Base-by-base conservation (phyloP, 257 asterid species). In the Solanum chilense region DNA sequence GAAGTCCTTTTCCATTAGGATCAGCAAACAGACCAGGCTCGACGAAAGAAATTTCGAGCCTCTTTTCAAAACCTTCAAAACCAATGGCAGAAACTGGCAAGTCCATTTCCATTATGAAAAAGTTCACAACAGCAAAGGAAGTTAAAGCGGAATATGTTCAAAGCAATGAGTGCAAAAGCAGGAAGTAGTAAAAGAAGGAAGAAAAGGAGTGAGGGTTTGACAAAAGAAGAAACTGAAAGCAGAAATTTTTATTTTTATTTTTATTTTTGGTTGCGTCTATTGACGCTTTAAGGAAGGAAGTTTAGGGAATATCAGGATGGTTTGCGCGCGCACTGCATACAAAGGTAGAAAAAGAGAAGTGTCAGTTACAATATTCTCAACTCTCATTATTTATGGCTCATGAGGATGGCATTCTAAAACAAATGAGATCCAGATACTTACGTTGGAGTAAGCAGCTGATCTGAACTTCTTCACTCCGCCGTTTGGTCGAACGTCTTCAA, bases 361-460 rank as follows among this genome's bases (percentile, higher is more conserved):
- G 49, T 90, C 70, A 90, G 85, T 47, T 18, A 47, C 68, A 47
- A 80, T 29, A 80, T 47, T 25, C 44, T 29, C 39, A 29, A 52
- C 18, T 47, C 42, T 47, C 85, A 47, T 80, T 78, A 45, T 35
- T 20, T 31, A 29, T 6, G 41, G 37, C 42, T 20, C 27, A 52
- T 39, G 5, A 52, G 52, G 15, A 52, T 39, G 5, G 75, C 42
- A 14, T 14, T 14, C 6, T 2, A n/a, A 76, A 18, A 25, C 56
- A 82, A 45, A 81, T 7, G 16, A 83, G 68, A 86, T 42, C 83
- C 11, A 73, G 44, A 86, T 66, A 86, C 94, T 90, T 88, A 95
- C 98, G 97, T 95, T 95, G 92, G 98, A 94, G 98, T 95, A 95
- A 1, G 98, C 97, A 94, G 98, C 98, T 91, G 98, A 95, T 94